These are phyloP conservation scores for Blastomyces percursus DNA, from an alignment of 2,329 filamentous ascomycete species.

Conservation along the genomic window DNA sequence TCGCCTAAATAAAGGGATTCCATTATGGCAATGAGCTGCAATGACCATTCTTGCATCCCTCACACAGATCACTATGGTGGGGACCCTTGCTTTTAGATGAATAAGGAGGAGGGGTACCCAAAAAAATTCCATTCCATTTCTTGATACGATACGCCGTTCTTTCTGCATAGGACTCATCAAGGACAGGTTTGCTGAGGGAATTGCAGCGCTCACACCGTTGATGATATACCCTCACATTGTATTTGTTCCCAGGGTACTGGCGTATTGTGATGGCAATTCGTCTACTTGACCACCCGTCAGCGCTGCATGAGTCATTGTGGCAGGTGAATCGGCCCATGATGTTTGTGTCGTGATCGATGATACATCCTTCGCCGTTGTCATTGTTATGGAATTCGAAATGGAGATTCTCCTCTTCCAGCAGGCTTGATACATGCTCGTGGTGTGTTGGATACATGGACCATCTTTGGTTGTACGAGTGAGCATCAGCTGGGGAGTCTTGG, in stretches of 20 bases:
- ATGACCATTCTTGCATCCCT: constrained; percentile 26
- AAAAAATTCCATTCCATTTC: constrained; percentile 29
- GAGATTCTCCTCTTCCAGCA: constrained; percentile 24
- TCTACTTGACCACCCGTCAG: constrained; percentile 31
- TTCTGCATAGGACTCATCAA: constrained; percentile 34
- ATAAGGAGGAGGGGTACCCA: constrained; percentile 15
- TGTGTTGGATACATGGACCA: constrained; percentile 28
- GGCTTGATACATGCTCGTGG: constrained; percentile 22
- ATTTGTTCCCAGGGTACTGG: constrained; percentile 27
- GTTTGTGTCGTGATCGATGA: constrained; percentile 29
- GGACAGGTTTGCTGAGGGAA: constrained; percentile 23
- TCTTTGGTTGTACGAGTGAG: not conserved
- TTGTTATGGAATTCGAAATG: constrained; percentile 23
- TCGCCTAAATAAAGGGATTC: not conserved
- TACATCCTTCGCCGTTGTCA: constrained; percentile 20
- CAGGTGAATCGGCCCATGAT: constrained; percentile 36
- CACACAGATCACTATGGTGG: constrained; percentile 21
- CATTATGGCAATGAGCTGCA: constrained; percentile 6
- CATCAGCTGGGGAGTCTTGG: not conserved
- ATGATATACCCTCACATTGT: constrained; percentile 38
- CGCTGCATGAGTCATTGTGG: constrained; percentile 23
- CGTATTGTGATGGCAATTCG: constrained; percentile 35
- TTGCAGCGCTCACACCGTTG: constrained; percentile 32
- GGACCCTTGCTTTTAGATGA: constrained; percentile 17
- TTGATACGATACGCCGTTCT: constrained; percentile 35